Evolutionary conservation across 1,284 basidiomycete species (phyloP), one percentile per base, ranked within the genome.

Genomic region (Naganishia sp.): DNA sequence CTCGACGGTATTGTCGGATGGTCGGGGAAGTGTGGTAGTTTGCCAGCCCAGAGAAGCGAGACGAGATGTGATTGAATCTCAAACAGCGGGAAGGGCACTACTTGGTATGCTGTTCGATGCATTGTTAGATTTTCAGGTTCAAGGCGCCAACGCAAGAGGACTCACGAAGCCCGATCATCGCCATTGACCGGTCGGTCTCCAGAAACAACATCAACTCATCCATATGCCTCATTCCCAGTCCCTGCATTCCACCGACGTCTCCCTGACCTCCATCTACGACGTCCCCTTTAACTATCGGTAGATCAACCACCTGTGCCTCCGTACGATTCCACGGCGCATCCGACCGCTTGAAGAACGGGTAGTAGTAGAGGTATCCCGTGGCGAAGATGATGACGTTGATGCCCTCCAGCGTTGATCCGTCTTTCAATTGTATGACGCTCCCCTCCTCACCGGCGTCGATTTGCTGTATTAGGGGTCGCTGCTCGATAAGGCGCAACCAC

Each of bases 331-430:
- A 82, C 0, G 81, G 81, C 13, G 23, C 63, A 45, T 80, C 76
- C 23, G 63, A 54, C 2, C 61, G 61, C 57, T 72, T 72, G 53
- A 72, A 75, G 69, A 82, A 82, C 0, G 81, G 81, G 66, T 79
- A 79, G 23, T 75, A 71, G 69, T 77, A 81, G 63, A 76, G 73
- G 68, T 82, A 83, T 11, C 82, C 82, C 0, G 82, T 83, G 3
- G 81, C 81, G 67, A 77, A 83, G 53, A 82, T 75, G 66, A 82
- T 77, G 0, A 72, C 66, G 49, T 81, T 79, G 13, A 81, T 71
- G 18, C 73, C 74, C 0, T 66, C 47, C 6, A 80, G 51, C 6
- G 41, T 50, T 13, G 63, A 50, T 0, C 71, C 73, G 31, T 75
- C 71, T 15, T 71, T 65, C 56, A 80, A 75, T 47, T 74, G 69